Conservation (phyloP, 2,329 filamentous ascomycete genomes). For the Fusarium tupiense region DNA sequence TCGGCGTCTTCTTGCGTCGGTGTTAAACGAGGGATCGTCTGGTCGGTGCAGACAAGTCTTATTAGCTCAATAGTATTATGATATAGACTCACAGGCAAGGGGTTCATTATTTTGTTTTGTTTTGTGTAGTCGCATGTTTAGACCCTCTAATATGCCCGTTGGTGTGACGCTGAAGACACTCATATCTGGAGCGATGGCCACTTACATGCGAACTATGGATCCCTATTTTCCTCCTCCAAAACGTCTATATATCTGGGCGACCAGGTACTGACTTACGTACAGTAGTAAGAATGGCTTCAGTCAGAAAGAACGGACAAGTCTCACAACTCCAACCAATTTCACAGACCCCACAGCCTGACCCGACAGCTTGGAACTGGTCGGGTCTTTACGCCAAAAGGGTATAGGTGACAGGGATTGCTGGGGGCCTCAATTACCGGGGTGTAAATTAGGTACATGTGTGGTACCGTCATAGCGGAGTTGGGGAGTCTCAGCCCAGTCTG, state of each 20-base stretch:
- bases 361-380: slow-evolving; percentile 42
- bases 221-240: not conserved
- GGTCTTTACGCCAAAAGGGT: slow-evolving; percentile 39
- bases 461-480: slow-evolving; percentile 12
- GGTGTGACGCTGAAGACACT: not conserved
- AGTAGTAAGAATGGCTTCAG: not conserved
- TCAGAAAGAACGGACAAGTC: slow-evolving; percentile 7
- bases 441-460: slow-evolving; percentile 14
- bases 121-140: not conserved
- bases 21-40: slow-evolving; percentile 19
- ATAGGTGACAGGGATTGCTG: slow-evolving; percentile 33
- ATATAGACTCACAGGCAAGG: not conserved
- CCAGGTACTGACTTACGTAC: not conserved
- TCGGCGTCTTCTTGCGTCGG: slow-evolving; percentile 33
- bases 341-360: slow-evolving; percentile 33
- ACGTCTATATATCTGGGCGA: too few species aligned
- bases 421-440: slow-evolving; percentile 41
- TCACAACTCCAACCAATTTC: slow-evolving; percentile 40
- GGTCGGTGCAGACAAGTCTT: slow-evolving; percentile 14
- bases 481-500: not conserved
- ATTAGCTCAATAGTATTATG: slow-evolving; percentile 18
- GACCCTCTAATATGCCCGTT: not conserved
- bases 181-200: not conserved
- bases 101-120: not conserved
- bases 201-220: not conserved